Evolutionary conservation across 2,329 filamentous ascomycete species (phyloP), one percentile per base, ranked within the genome.

Genomic region (Aspergillus glaucus): DNA sequence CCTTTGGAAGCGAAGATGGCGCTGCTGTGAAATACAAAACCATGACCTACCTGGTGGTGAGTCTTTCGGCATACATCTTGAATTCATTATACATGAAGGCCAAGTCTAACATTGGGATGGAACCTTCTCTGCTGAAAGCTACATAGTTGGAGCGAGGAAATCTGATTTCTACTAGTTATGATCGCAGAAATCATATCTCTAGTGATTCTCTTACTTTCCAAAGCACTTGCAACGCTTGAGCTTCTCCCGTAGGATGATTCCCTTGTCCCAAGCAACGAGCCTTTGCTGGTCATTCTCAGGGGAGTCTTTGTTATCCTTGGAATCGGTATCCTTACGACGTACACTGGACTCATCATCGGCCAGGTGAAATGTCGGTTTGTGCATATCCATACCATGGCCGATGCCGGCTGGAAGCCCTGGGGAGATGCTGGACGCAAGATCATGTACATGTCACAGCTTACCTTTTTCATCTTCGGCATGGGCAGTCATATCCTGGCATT

Each of bases 401-500:
- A 88, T 57, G 83, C 81, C 19, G 83, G 82, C 1, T 68, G 74
- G 26, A 68, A 86, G 45, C 72, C 87, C 46, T 71, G 76, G 51
- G 85, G 85, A 17, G 69, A 66, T 7, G 65, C 78, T 22, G 82
- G 81, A 2, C 77, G 80, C 53, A 78, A 82, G 59, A 53, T 86
- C 24, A 70, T 85, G 26, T 81, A 80, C 22, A 65, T 71, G 50
- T 81, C 79, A 53, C 82, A 84, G 55, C 66, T 77, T 4, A 63
- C 86, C 12, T 79, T 86, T 62, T 71, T 87, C 42, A 67, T 84
- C 50, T 84, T 87, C 68, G 77, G 85, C 51, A 80, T 84, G 63
- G 82, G 77, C 28, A 84, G 82, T 14, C 85, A 88, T 65, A 74
- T 84, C 49, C 68, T 87, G 50, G 85, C 82, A 0, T 85, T 85